Base-by-base conservation (phyloP, 441 rosid species). In the Gossypium lobatum region DNA sequence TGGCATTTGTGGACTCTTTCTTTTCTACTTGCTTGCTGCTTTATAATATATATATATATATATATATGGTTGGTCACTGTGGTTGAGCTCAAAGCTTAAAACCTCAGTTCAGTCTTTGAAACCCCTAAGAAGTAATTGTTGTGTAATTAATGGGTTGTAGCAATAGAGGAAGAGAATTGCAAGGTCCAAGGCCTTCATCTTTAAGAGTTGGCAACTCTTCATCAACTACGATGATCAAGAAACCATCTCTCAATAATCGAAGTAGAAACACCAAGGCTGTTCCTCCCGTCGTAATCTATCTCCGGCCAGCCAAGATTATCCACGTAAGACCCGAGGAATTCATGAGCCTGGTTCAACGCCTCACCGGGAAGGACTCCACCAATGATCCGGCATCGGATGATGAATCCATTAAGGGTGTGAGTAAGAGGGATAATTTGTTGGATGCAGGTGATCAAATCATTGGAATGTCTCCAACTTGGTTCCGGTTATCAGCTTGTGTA, bases 311-410 rank as follows among this genome's bases (percentile, higher is more conserved):
- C 1, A 82, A 88, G 76, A 74, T 86, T 37, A 81, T 86, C 23
- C 87, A 85, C 34, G 88, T 78, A 0, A 71, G 75, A 10, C 85
- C 90, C 0, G 86, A 82, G 34, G 88, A 86, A 11, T 88, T 88
- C 75, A 88, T 64, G 88, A 79, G 74, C 31, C 64, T 78, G 0
- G 90, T 86, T 50, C 90, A 86, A 60, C 81, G 81, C n/a, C 90
- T 88, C 10, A 88, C 90, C 0, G 88, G 90, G 25, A 86, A 86
- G 60, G 77, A 66, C 57, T 21, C 57, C 4, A 23, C 57, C 13
- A 21, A 6, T 11, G 18, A 5, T 52, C 60, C 71, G 3, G 1
- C 75, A 3, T 55, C 68, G 39, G 37, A 59, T 59, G 18, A 58
- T 71, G 65, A 8, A 28, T 13, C 66, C 11, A 4, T 25, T 65